A percentile compares a stretch with the other conserved stretches of the same genome.
phyloP scores from a whole-genome alignment of 1,284 basidiomycete species.

The Wolfiporia cocos region DNA sequence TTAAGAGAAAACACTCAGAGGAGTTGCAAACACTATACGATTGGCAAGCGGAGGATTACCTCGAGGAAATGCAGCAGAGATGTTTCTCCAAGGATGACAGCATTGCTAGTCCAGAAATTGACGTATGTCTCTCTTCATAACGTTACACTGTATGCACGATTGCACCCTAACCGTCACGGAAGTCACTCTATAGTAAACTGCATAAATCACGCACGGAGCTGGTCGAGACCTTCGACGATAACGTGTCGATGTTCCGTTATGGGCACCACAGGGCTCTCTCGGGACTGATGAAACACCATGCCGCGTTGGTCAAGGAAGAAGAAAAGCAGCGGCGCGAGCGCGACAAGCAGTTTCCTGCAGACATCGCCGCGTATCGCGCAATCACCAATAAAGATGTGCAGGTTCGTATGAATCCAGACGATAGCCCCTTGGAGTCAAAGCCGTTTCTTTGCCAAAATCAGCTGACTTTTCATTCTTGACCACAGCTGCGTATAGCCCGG shows the following conservation, averaged over 20 bases:
- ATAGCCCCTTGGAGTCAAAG: too few species aligned
- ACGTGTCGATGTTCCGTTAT: constrained; percentile 30
- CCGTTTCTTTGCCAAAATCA: too few species aligned
- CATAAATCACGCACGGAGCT: not conserved
- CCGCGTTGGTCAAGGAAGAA: constrained; percentile 25
- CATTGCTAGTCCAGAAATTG: constrained; percentile 9
- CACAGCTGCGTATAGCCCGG: constrained; percentile 38
- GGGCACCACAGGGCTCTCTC: constrained; percentile 33
- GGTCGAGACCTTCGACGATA: constrained; percentile 12
- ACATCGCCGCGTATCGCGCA: constrained; percentile 36
- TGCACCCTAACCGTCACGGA: not conserved
- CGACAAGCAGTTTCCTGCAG: constrained; percentile 44
- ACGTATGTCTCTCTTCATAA: constrained; percentile 11
- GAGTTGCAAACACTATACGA: constrained; percentile 18
- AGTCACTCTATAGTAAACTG: constrained; percentile 1
- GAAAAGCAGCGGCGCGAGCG: constrained; percentile 28
- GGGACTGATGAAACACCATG: constrained; percentile 26
- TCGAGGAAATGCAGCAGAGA: constrained; percentile 16
- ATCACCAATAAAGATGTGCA: constrained; percentile 39
- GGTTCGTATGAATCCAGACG: constrained; percentile 5
- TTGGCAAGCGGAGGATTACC: constrained; percentile 21
- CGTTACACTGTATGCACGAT: not conserved
- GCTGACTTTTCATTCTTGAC: not conserved
- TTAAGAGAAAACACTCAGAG: constrained; percentile 15
- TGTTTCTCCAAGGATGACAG: constrained; percentile 16